These are phyloP conservation scores for Candida frijolesensis DNA, from an alignment of 1,139 yeast species.

Conservation along the genomic window DNA sequence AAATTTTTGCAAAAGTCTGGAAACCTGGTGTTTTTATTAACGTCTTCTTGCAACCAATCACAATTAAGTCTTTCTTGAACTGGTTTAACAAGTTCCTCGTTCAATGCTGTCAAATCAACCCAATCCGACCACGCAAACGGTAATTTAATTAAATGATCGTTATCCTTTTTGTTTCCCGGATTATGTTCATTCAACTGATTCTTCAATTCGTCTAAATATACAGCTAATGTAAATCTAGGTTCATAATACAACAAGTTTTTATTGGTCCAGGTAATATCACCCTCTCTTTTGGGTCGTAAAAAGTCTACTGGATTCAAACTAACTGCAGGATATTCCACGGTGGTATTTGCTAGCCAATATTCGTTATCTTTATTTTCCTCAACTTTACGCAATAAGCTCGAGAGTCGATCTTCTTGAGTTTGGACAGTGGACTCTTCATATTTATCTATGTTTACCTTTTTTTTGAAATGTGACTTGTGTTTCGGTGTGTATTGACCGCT, in stretches of 20 bases:
- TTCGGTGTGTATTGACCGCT: constrained; percentile 12
- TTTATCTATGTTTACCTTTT: constrained; percentile 15
- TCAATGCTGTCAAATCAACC: constrained; percentile 33
- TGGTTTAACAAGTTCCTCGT: constrained; percentile 42
- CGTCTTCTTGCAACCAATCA: constrained; percentile 26
- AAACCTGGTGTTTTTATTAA: constrained; percentile 28
- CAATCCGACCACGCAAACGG: constrained; percentile 44
- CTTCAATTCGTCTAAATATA: constrained; percentile 25
- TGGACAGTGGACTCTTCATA: constrained; percentile 20
- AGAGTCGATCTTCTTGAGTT: constrained; percentile 24
- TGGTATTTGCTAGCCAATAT: constrained; percentile 33
- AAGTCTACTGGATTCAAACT: constrained; percentile 24
- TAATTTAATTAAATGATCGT: constrained; percentile 23
- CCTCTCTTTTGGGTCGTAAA: constrained; percentile 18
- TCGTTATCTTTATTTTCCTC: constrained; percentile 24
- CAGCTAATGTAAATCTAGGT: constrained; percentile 28
- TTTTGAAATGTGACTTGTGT: constrained; percentile 13
- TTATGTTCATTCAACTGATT: constrained; percentile 18
- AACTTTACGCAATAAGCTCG: constrained; percentile 26
- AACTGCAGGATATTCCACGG: constrained; percentile 24
- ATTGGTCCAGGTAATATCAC: constrained; percentile 18
- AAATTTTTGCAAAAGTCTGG: constrained; percentile 22
- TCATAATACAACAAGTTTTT: constrained; percentile 24
- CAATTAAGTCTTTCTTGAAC: constrained; percentile 39
- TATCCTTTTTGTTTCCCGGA: constrained; percentile 19